Base-by-base conservation (phyloP, 1,284 basidiomycete genomes). In the Entoloma clypeatum region DNA sequence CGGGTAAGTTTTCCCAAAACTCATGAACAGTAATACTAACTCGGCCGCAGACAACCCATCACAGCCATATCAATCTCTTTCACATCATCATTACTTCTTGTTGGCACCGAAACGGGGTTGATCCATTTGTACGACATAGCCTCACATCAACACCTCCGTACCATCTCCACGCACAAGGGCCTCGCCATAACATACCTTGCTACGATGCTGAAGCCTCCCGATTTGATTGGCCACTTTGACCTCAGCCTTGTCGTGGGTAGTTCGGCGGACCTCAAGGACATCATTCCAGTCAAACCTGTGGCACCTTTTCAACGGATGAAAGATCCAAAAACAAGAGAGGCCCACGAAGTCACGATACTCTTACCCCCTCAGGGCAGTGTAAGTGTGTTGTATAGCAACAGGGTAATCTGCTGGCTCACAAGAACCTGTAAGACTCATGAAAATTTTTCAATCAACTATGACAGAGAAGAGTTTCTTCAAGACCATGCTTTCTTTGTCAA, bases 71-170 rank as follows among this genome's bases (percentile, higher is more conserved):
- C 81, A 1, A 78, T 95, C 30, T 94, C 92, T 0, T 58, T 85
- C 9, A 81, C 83, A 4, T 77, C 79, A 0, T 76, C 86, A 0
- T 71, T 86, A 22, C 75, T 94, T 23, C 64, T 94, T 11, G 77
- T 79, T 17, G 91, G 91, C 9, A 91, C 89, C 0, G 59, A 72
- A 2, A 64, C 74, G 0, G 92, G 91, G 5, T 63, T 80, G n/a
- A 78, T 97, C 35, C 78, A 88, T 45, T 61, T 93, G 21, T 90
- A 94, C 57, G 87, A 96, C 49, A 77, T 95, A 24, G 80, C 87
- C 1, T 95, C 94, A 1, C 89, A 94, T 54, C 93, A 98, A 59
- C 78, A 84, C 22, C 69, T 95, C 19, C 85, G 91, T 24, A 86
- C 84, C 11, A 79, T 96, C 50, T 72, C 79, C 1, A 72, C 82